phyloP scores from a whole-genome alignment of 106 monocot species.

The Phalaenopsis equestris region DNA sequence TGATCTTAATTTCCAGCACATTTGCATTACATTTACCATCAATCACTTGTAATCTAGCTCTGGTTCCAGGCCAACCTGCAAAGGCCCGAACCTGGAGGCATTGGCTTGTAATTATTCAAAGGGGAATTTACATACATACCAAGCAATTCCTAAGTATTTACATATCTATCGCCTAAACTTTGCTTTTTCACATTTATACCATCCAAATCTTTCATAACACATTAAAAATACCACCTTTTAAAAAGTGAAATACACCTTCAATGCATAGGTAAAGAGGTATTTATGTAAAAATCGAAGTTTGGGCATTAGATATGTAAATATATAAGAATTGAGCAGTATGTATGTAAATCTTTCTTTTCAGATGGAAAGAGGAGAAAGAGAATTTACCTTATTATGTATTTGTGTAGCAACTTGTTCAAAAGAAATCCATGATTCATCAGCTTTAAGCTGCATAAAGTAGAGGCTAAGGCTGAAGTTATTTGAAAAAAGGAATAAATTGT shows the following conservation, averaged over 20 bases:
- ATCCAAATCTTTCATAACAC: too few relatives aligned
- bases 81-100: conserved; percentile 85
- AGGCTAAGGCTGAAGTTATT: background rate
- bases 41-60: conserved; percentile 54
- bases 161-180: too few relatives aligned
- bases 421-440: conserved; percentile 78
- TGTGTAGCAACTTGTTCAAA: conserved; percentile 56
- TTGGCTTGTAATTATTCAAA: conserved; percentile 19
- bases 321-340: too few relatives aligned
- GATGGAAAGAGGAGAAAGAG: background rate
- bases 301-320: too few relatives aligned
- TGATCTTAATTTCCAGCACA: conserved; percentile 63
- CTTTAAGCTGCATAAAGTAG: conserved; percentile 37
- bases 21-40: conserved; percentile 20
- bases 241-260: too few relatives aligned
- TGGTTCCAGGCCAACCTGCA: conserved; percentile 97
- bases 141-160: too few relatives aligned
- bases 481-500: background rate
- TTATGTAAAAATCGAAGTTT: too few relatives aligned
- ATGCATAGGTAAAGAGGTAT: too few relatives aligned
- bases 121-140: too few relatives aligned
- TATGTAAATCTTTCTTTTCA: too few relatives aligned
- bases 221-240: too few relatives aligned
- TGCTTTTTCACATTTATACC: too few relatives aligned
- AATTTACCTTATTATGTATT: conserved; percentile 79